phyloP scores from a whole-genome alignment of 106 monocot species.

The Iris macrosiphon region DNA sequence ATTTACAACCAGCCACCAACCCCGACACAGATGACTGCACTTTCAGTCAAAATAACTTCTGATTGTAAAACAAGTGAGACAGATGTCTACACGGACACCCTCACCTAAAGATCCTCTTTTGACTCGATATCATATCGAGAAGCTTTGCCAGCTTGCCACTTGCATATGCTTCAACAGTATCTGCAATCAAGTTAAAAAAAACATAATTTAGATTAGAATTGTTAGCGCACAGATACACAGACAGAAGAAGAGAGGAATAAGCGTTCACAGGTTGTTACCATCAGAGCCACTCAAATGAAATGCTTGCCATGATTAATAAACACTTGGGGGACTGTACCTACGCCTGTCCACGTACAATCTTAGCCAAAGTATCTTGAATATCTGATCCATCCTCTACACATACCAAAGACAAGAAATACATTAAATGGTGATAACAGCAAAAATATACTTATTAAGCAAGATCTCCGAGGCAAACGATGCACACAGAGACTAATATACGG shows the following conservation, averaged over 20 bases:
- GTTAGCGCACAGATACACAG: too few species aligned
- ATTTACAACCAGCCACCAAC: too few species aligned
- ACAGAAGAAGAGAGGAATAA: too few species aligned
- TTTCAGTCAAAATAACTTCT: too few species aligned
- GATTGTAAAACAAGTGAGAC: too few species aligned
- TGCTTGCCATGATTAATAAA: slow-evolving; percentile 27
- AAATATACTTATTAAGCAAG: not conserved
- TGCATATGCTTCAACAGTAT: slow-evolving; percentile 48
- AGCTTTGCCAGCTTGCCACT: slow-evolving; percentile 37
- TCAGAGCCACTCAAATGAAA: too few species aligned
- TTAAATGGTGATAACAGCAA: not conserved
- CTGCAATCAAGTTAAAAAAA: slow-evolving; percentile 18
- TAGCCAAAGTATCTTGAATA: slow-evolving; percentile 51
- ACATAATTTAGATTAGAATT: not conserved
- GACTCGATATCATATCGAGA: slow-evolving; percentile 20
- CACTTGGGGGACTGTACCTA: slow-evolving; percentile 58
- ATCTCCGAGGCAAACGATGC: too few species aligned
- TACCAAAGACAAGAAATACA: not conserved
- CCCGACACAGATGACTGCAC: too few species aligned
- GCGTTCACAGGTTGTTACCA: too few species aligned
- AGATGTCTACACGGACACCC: too few species aligned
- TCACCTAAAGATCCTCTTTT: slow-evolving; percentile 35
- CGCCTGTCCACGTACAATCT: slow-evolving; percentile 39
- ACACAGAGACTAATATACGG: too few species aligned
- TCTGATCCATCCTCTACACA: slow-evolving; percentile 53